Evolutionary conservation across 352 stramenopile species (phyloP).

Genomic region (Phytophthora ohioensis): DNA sequence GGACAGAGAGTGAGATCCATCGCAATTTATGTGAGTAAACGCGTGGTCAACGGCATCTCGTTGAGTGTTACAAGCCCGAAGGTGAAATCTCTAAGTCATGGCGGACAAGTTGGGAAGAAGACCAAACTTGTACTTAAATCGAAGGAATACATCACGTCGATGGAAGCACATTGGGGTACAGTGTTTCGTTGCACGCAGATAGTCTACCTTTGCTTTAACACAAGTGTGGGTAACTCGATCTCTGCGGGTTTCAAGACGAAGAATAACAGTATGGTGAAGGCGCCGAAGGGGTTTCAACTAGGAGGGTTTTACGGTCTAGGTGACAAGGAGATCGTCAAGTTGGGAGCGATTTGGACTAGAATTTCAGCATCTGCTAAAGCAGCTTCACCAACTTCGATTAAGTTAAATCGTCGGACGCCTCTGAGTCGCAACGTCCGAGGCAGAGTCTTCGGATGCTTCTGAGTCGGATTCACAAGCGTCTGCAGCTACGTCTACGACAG

Average conservation of each 20-base stretch:
- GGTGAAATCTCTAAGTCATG: background rate
- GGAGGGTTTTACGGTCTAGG: conserved; percentile 35
- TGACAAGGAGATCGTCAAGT: conserved; percentile 25
- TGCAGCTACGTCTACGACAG: background rate
- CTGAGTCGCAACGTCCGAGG: too few species aligned
- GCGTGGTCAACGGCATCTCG: background rate
- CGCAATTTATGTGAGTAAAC: background rate
- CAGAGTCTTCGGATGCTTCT: too few species aligned
- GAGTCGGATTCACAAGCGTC: background rate
- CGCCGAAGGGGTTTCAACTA: conserved; percentile 35
- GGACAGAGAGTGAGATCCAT: background rate
- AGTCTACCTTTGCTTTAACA: conserved; percentile 28
- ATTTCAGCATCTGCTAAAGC: conserved; percentile 11
- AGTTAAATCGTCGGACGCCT: too few species aligned
- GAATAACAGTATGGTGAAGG: conserved; percentile 22
- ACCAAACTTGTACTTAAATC: background rate
- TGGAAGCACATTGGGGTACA: conserved; percentile 34
- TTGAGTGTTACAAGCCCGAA: background rate
- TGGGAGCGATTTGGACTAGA: conserved; percentile 36
- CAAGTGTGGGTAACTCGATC: conserved; percentile 27
- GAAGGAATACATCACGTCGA: conserved; percentile 8
- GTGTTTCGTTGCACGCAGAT: conserved; percentile 11
- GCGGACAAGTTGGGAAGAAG: background rate
- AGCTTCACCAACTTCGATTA: background rate
- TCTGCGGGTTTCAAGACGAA: conserved; percentile 21